Evolutionary conservation across 2,329 filamentous ascomycete genomes (phyloP), one percentile per base, ranked within the genome.

Genomic region (Diaporthe batatas): DNA sequence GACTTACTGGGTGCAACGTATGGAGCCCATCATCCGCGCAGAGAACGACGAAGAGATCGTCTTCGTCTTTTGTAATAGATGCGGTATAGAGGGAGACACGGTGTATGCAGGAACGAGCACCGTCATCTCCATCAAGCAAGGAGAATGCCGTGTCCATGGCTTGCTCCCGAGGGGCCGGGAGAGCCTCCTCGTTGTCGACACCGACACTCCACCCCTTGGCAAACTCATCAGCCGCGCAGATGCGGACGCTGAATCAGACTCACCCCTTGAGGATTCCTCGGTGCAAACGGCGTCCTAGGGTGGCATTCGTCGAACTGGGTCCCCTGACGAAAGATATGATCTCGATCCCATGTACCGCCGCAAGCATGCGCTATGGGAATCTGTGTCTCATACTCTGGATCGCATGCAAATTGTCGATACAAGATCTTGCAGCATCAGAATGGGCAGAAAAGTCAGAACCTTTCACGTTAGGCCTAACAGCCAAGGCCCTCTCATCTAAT

Each of bases 71-170:
- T 90, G 90, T 57, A 96, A 96, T 79, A 86, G 93, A 3, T 88
- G 87, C 39, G 94, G 93, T 0, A 85, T 83, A 0, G 94, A 96
- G 76, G 88, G 85, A 6, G 87, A 90, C 0, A 91, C 86, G 0
- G 86, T 89, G 0, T 96, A 94, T 80, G 91, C 93, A 0, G 94
- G 94, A 0, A 94, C 92, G 0, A 94, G 91, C 74, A 88, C 91
- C 0, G 91, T 95, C 0, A 81, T 95, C 39, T 90, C 91, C 4
- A 88, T 96, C 39, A 84, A 89, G 12, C 81, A 85, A 6, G 93
- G 92, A 0, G 89, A 91, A 55, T 90, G 94, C 12, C 90, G 83
- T 64, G 86, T 95, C 0, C 94, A 92, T 70, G 92, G 93, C 0
- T 82, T 94, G 0, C 83, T 94, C 3, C 92, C 93, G 0, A 91